Percentiles rank a stretch among this genome's conserved stretches.
These are phyloP conservation scores for Lipomyces oligophaga DNA, from an alignment of 805 yeast genomes.

Conservation along the genomic window DNA sequence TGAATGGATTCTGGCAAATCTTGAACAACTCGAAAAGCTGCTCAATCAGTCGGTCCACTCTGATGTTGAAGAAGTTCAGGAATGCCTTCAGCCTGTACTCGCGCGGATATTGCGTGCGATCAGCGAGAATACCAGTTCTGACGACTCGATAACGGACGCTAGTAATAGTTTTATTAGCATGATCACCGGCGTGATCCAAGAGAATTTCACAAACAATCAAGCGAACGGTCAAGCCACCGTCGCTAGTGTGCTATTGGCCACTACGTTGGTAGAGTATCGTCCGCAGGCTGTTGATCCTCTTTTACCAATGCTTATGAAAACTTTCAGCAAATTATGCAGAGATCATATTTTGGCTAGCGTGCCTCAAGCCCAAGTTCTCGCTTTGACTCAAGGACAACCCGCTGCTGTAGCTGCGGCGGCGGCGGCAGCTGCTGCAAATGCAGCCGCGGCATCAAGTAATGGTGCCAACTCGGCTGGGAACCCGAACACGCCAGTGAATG, in stretches of 20 bases:
- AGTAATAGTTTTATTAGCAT: slow-evolving; percentile 58
- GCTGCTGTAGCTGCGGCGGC: slow-evolving; percentile 5
- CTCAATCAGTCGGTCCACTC: slow-evolving; percentile 78
- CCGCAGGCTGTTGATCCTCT: slow-evolving; percentile 73
- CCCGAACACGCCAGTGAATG: slow-evolving; percentile 22
- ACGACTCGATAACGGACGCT: slow-evolving; percentile 58
- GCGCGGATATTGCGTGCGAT: slow-evolving; percentile 66
- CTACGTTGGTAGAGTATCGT: slow-evolving; percentile 64
- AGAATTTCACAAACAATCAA: slow-evolving; percentile 66
- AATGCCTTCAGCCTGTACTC: slow-evolving; percentile 71
- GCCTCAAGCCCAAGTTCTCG: slow-evolving; percentile 38
- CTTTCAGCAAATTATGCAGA: slow-evolving; percentile 82
- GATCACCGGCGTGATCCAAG: slow-evolving; percentile 66
- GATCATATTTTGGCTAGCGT: slow-evolving; percentile 73
- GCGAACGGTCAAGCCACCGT: slow-evolving; percentile 68
- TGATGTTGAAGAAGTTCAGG: slow-evolving; percentile 83
- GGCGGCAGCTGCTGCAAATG: slow-evolving; percentile 3
- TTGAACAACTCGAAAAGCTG: slow-evolving; percentile 64
- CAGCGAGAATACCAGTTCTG: slow-evolving; percentile 43
- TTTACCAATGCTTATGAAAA: slow-evolving; percentile 73
- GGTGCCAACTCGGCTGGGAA: slow-evolving; percentile 3
- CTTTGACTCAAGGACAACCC: slow-evolving; percentile 3
- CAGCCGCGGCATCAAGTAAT: neutral
- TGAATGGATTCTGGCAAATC: slow-evolving; percentile 73
- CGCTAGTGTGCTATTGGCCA: slow-evolving; percentile 69